These are phyloP conservation scores for Berberis thunbergii DNA, from an alignment of 164 flowering plant species.

Conservation along the genomic window DNA sequence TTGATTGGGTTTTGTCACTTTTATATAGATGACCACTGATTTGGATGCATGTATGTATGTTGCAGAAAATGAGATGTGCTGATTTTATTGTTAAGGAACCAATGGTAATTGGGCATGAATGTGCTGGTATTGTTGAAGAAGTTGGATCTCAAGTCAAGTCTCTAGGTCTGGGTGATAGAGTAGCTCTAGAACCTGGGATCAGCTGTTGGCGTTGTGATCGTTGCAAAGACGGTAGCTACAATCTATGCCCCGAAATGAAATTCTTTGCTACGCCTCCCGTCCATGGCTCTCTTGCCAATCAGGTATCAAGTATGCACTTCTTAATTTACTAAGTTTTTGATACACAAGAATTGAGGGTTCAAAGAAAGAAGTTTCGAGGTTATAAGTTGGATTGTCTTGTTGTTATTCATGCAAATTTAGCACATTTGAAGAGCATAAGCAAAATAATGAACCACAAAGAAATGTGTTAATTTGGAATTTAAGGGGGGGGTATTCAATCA, in stretches of 20 bases:
- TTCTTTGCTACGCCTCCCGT: background rate
- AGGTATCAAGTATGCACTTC: background rate
- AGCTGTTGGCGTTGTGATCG: slow-evolving; percentile 58
- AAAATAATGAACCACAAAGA: too few relatives aligned
- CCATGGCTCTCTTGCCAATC: background rate
- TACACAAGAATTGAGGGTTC: too few relatives aligned
- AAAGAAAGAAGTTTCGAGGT: too few relatives aligned
- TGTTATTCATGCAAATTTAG: too few relatives aligned
- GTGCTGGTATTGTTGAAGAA: slow-evolving; percentile 87
- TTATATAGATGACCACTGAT: background rate
- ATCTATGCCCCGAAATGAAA: slow-evolving; percentile 1
- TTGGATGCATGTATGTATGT: background rate
- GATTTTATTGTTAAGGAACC: slow-evolving; percentile 75
- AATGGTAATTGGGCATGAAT: slow-evolving; percentile 98
- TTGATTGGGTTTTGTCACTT: background rate
- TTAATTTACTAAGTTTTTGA: background rate
- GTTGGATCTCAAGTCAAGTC: slow-evolving; percentile 68
- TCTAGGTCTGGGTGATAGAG: slow-evolving; percentile 68
- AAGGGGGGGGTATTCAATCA: too few relatives aligned
- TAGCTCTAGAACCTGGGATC: slow-evolving; percentile 93
- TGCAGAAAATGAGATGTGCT: slow-evolving; percentile 57
- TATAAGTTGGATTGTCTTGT: too few relatives aligned
- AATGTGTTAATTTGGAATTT: too few relatives aligned
- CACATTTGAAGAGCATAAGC: too few relatives aligned
- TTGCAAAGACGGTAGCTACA: slow-evolving; percentile 33